Evolutionary conservation across 495 filamentous ascomycete species (phyloP), one percentile per base, ranked within the genome.

Genomic region (Hamigera avellanea): DNA sequence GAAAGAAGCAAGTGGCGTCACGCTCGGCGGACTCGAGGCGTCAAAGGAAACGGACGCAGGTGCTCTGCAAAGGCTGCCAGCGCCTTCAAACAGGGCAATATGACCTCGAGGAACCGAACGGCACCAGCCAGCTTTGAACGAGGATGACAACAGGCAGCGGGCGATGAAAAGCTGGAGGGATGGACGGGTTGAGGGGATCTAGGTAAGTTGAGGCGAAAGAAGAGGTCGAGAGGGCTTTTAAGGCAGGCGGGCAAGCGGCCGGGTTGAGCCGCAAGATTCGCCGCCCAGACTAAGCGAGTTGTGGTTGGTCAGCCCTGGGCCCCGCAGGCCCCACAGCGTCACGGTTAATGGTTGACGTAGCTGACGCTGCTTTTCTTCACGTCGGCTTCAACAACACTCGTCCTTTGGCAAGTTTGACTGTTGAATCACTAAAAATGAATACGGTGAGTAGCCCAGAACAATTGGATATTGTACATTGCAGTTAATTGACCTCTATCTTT

Each of bases 361-460:
- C n/a, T 15, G n/a, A 30, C n/a, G 6, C 28, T 33, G 45, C 36
- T 32, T 26, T 28, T 40, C 30, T 45, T 46, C 34, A 30, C 39
- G 18, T 39, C 36, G 33, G 18, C 19, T 27, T 32, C 39, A 39
- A 16, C 17, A 19, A 17, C 14, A 3, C n/a, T 18, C 17, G 3
- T 14, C 17, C 17, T 33, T 3, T 18, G 6, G 9, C 31, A 19
- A 33, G 31, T 18, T n/a, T 10, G 9, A 33, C 17, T 5, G 5
- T 14, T 33, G 4, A 10, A 18, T n/a, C 15, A 33, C 31, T 16
- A 3, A 33, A 33, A 37, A 69, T 71, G 67, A 72, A 70, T 44
- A 69, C 67, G 32, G 67, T 69, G 54, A 39, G 53, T 34, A 2
- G 19, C 13, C 9, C 5, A 23, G 4, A 23, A 23, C 21, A 4